Percentiles rank a stretch among this genome's conserved stretches.
Conservation (phyloP, 495 filamentous ascomycete species). For the Mytilinidion resinicola region DNA sequence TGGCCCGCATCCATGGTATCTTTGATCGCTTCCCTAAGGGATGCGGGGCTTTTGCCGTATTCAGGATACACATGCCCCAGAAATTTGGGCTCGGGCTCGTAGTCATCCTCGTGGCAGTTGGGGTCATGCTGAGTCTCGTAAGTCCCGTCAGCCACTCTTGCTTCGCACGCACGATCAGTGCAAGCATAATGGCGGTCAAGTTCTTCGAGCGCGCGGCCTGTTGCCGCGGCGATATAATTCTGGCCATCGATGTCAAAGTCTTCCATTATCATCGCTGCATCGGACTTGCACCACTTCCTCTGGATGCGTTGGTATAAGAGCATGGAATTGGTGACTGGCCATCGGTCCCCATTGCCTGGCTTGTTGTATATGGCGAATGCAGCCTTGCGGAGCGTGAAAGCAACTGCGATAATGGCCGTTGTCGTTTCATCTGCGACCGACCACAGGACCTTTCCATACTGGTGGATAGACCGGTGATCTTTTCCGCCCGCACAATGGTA, state of each 20-base stretch:
- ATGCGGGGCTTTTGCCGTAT: conserved; percentile 3
- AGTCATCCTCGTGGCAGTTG: not conserved
- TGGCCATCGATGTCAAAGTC: conserved; percentile 9
- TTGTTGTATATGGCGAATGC: conserved; percentile 4
- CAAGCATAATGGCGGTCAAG: conserved; percentile 6
- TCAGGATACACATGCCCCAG: not conserved
- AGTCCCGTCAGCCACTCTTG: conserved; percentile 4
- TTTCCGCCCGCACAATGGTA: conserved; percentile 3
- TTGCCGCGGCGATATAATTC: conserved; percentile 3
- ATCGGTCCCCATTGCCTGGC: conserved; percentile 1
- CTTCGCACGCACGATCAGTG: conserved; percentile 10
- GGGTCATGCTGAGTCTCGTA: conserved; percentile 3
- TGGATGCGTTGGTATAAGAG: conserved; percentile 1
- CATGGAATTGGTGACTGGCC: conserved; percentile 8
- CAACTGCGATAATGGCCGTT: conserved; percentile 6
- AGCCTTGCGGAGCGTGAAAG: conserved; percentile 3
- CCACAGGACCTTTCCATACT: conserved; percentile 9
- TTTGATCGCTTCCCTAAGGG: conserved; percentile 1
- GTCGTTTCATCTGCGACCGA: conserved; percentile 2
- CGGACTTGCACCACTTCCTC: conserved; percentile 3
- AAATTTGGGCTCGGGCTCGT: conserved; percentile 6
- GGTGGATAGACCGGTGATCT: conserved; percentile 2
- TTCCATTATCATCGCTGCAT: conserved; percentile 11
- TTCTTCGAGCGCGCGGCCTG: conserved; percentile 1
- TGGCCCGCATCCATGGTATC: not conserved